Percentiles rank a stretch among this genome's conserved stretches.
These are phyloP conservation scores for Corymbia citriodora DNA, from an alignment of 441 rosid species.

Conservation along the genomic window DNA sequence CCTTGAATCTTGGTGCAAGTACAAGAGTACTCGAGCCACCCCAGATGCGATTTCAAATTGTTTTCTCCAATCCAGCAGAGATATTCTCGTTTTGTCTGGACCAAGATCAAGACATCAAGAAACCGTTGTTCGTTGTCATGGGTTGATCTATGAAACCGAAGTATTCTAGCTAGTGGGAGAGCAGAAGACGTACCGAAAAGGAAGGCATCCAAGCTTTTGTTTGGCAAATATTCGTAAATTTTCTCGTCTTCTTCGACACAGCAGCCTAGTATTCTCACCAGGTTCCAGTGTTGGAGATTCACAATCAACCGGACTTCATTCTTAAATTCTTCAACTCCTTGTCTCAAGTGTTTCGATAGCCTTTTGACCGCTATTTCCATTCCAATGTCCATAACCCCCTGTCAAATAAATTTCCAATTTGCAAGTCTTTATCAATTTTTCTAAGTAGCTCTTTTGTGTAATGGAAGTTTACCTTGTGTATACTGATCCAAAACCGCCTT, in stretches of 20 bases:
- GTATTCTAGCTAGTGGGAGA: background rate
- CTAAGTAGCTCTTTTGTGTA: background rate
- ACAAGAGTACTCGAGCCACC: slow-evolving; percentile 33
- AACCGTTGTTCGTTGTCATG: background rate
- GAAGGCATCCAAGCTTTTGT: background rate
- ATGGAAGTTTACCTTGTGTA: slow-evolving; percentile 20
- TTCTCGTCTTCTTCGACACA: background rate
- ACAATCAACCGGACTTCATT: background rate
- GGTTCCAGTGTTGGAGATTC: background rate
- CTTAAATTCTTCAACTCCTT: background rate
- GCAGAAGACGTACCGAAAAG: background rate
- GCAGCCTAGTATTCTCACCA: background rate
- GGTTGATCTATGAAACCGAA: background rate
- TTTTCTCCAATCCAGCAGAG: background rate
- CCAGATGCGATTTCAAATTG: slow-evolving; percentile 1
- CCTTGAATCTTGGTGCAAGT: slow-evolving; percentile 49
- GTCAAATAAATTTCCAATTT: background rate
- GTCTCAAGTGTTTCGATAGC: background rate
- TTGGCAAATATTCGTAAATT: background rate
- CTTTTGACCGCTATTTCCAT: background rate
- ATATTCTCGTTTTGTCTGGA: background rate
- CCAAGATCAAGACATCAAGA: background rate
- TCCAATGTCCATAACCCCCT: background rate
- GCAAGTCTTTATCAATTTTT: background rate
- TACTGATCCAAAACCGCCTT: slow-evolving; percentile 36